phyloP scores from a whole-genome alignment of 148 eudicot genomes.

The Chenopodium berlandieri region DNA sequence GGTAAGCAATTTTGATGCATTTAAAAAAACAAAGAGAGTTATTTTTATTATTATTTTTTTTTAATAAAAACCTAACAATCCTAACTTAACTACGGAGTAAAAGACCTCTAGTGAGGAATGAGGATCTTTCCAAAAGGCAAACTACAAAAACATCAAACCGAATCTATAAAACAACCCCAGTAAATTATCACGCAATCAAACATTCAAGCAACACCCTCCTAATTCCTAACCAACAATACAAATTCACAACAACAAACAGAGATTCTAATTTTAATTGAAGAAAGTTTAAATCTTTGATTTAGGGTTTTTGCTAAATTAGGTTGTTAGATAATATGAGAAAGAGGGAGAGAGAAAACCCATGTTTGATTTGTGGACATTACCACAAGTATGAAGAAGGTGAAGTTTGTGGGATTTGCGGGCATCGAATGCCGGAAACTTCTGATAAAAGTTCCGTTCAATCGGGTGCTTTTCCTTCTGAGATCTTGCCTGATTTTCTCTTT shows the following conservation, averaged over 20 bases:
- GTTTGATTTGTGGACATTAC: conserved; percentile 89
- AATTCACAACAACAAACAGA: background rate
- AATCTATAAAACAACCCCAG: background rate
- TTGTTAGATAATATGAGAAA: conserved; percentile 51
- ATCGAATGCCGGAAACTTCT: conserved; percentile 51
- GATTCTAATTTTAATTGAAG: too few relatives aligned
- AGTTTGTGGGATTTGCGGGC: conserved; percentile 90
- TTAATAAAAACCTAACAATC: too few relatives aligned
- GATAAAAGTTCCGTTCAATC: conserved; percentile 42
- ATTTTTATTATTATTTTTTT: too few relatives aligned
- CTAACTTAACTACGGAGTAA: too few relatives aligned
- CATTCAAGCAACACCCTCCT: background rate
- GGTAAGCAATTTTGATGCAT: too few relatives aligned
- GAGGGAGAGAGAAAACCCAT: conserved; percentile 92
- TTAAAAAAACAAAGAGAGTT: too few relatives aligned
- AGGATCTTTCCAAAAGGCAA: too few relatives aligned
- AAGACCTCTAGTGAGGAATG: too few relatives aligned
- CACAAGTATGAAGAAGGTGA: conserved; percentile 97
- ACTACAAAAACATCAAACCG: background rate
- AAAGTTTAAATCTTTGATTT: conserved; percentile 20
- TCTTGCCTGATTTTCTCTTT: conserved; percentile 75
- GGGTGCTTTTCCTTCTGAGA: conserved; percentile 89
- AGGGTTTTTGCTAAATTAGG: conserved; percentile 1
- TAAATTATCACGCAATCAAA: conserved; percentile 21
- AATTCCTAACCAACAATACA: background rate